Evolutionary conservation across 148 eudicot genomes (phyloP).

Genomic region (Mesembryanthemum crystallinum): DNA sequence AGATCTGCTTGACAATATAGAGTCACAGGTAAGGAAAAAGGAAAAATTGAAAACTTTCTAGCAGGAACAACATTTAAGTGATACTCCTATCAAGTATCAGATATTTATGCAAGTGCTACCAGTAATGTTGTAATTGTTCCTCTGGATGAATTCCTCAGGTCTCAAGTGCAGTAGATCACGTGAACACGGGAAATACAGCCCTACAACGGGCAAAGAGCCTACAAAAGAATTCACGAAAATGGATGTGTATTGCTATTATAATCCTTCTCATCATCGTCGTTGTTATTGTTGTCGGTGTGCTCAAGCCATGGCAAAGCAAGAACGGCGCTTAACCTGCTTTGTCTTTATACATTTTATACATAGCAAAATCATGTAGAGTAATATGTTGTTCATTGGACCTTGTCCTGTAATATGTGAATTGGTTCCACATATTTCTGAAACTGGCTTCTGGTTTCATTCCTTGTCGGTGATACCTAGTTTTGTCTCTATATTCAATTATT

Average conservation of each 20-base stretch:
- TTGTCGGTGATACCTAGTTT: not conserved
- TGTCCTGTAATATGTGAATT: not conserved
- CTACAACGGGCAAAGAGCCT: constrained; percentile 70
- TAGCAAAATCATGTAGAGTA: not conserved
- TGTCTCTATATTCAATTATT: not conserved
- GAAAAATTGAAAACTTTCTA: not conserved
- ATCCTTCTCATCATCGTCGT: constrained; percentile 65
- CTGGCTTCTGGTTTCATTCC: not conserved
- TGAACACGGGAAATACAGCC: constrained; percentile 72
- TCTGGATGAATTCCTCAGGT: constrained; percentile 53
- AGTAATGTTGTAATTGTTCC: not conserved
- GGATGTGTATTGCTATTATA: constrained; percentile 83
- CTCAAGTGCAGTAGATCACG: constrained; percentile 80
- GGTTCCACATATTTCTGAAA: not conserved
- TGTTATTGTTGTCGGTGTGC: constrained; percentile 61
- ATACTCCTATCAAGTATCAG: not conserved
- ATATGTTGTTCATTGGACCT: not conserved
- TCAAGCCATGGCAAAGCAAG: constrained; percentile 75
- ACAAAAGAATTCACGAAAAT: constrained; percentile 77
- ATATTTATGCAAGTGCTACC: not conserved
- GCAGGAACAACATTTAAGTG: not conserved
- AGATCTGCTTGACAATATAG: constrained; percentile 90
- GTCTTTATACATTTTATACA: not conserved
- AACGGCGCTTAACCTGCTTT: constrained; percentile 48
- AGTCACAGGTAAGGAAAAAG: constrained; percentile 62